Conservation (phyloP, 75 land plant genomes). For the Gnetum montanum region DNA sequence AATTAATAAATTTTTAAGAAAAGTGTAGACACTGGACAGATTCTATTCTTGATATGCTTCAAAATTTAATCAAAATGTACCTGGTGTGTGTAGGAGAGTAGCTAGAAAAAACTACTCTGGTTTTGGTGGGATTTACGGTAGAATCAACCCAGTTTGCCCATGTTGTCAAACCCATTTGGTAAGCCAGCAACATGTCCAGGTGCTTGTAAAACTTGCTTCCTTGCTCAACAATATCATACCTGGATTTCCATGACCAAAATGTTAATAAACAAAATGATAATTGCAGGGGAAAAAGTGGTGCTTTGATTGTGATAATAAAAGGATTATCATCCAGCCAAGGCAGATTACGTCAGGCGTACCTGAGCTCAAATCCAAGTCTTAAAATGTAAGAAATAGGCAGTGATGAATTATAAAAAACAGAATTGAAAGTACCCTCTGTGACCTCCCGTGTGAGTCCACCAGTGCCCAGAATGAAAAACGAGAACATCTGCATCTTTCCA, state of each 20-base stretch:
- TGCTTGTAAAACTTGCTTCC: constrained; percentile 15
- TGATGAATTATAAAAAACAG: neutral
- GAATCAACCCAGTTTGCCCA: constrained; percentile 59
- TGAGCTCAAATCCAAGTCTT: neutral
- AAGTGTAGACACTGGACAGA: too few species aligned
- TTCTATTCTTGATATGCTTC: too few species aligned
- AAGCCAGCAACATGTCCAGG: constrained; percentile 45
- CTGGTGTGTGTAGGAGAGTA: constrained; percentile 44
- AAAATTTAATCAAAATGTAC: too few species aligned
- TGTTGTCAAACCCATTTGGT: constrained; percentile 38
- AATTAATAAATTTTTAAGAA: too few species aligned
- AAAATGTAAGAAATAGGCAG: neutral
- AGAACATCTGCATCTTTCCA: constrained; percentile 63
- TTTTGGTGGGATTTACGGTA: constrained; percentile 28
- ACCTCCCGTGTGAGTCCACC: constrained; percentile 72
- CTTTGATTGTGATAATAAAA: neutral
- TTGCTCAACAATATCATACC: constrained; percentile 30
- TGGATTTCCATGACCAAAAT: constrained; percentile 28
- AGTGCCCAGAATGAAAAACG: constrained; percentile 82
- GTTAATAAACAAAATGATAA: neutral
- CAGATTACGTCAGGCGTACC: neutral
- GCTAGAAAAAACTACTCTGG: constrained; percentile 39
- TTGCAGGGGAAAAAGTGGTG: neutral
- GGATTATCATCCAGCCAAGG: neutral
- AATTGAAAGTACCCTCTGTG: constrained; percentile 25